Conservation (phyloP, 164 flowering plant genomes). For the Taxillus chinensis region DNA sequence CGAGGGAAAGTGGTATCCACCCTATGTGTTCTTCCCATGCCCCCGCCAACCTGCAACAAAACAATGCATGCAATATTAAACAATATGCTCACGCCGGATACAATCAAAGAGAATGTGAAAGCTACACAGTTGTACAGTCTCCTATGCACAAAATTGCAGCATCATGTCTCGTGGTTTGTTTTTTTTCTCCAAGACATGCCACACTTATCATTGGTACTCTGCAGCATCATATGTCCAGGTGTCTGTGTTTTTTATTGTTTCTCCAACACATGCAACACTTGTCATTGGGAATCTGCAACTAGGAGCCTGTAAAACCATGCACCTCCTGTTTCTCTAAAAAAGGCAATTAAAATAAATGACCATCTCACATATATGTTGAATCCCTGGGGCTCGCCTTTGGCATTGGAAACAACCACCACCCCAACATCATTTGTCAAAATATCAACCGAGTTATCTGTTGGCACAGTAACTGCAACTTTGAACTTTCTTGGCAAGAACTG, state of each 20-base stretch:
- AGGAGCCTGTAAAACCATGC: too few relatives aligned
- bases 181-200: too few relatives aligned
- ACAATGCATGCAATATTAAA: neutral
- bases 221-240: too few relatives aligned
- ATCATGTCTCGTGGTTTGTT: too few relatives aligned
- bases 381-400: constrained; percentile 84
- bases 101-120: neutral
- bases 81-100: neutral
- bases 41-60: constrained; percentile 89
- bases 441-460: constrained; percentile 92
- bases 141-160: too few relatives aligned
- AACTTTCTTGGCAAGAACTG: constrained; percentile 97
- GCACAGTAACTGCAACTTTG: constrained; percentile 93
- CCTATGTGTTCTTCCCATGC: constrained; percentile 97
- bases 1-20: constrained; percentile 90
- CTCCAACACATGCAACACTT: too few relatives aligned
- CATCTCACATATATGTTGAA: constrained; percentile 82
- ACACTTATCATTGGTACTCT: too few relatives aligned
- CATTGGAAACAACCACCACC: constrained; percentile 78
- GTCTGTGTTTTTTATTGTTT: too few relatives aligned
- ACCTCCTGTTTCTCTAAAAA: neutral
- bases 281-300: too few relatives aligned
- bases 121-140: too few relatives aligned
- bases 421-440: constrained; percentile 94
- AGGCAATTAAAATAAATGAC: neutral